A percentile compares a stretch with the other conserved stretches of the same genome.
Evolutionary conservation across 257 asterid genomes (phyloP).

Genomic region (Przewalskia tangutica): DNA sequence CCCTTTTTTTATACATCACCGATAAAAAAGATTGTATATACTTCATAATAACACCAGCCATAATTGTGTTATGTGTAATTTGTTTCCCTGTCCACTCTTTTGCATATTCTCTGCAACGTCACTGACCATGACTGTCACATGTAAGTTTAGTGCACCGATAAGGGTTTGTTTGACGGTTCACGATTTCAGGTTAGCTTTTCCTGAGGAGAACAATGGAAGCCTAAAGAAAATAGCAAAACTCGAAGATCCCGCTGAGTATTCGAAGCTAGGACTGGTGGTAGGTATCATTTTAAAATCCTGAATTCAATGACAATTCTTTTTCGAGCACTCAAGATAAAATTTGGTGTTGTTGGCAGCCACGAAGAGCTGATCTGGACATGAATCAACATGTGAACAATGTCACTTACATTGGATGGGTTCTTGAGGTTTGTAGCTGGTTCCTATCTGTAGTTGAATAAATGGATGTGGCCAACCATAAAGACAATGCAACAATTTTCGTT

Average conservation of each 20-base stretch:
- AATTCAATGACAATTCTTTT: background rate
- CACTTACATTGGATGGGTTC: slow-evolving; percentile 13
- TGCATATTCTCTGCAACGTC: background rate
- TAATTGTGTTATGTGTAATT: background rate
- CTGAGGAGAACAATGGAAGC: slow-evolving; percentile 81
- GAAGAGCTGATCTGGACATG: slow-evolving; percentile 15
- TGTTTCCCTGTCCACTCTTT: background rate
- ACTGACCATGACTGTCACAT: background rate
- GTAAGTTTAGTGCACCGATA: background rate
- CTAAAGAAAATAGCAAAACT: slow-evolving; percentile 62
- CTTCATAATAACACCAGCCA: background rate
- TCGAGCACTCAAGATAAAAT: background rate
- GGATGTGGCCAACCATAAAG: background rate
- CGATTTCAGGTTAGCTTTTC: slow-evolving; percentile 65
- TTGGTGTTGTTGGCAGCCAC: background rate
- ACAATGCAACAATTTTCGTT: background rate
- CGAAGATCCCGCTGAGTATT: slow-evolving; percentile 42
- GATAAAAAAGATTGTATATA: background rate
- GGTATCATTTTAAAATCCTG: background rate
- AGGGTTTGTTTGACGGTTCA: background rate
- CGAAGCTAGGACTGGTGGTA: slow-evolving; percentile 73
- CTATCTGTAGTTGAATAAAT: background rate
- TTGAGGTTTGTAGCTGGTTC: slow-evolving; percentile 10
- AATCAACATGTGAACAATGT: slow-evolving; percentile 9
- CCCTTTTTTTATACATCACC: too few species aligned